Percentiles rank a stretch among this genome's conserved stretches.
Conservation (phyloP, 139 green algal genomes). For the Tetraselmis striata region DNA sequence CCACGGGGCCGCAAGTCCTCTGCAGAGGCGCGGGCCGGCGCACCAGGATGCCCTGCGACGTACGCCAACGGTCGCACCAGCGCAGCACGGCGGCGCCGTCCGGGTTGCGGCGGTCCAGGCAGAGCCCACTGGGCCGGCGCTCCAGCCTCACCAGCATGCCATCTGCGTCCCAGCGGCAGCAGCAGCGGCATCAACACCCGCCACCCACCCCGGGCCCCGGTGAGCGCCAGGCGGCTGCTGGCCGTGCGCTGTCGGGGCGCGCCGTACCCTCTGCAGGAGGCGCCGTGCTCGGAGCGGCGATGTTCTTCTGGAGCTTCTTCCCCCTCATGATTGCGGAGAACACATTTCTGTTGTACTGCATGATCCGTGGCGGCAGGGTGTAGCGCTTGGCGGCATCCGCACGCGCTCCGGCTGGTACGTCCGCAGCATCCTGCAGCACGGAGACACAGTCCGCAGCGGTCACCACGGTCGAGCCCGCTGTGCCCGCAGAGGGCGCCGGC, state of each 20-base stretch:
- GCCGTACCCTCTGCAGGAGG: neutral
- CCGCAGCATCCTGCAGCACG: no score
- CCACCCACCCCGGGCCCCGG: neutral
- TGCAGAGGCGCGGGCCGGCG: neutral
- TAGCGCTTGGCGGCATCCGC: no score
- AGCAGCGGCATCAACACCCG: neutral
- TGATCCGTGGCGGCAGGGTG: no score
- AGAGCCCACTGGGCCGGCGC: neutral
- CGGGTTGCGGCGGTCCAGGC: neutral
- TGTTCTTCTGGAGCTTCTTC: neutral
- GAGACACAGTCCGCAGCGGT: no score
- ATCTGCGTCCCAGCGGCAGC: neutral
- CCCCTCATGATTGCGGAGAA: neutral
- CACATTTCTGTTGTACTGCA: no score
- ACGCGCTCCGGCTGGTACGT: no score
- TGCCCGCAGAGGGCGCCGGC: no score
- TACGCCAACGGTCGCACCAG: neutral
- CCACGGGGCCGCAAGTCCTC: neutral
- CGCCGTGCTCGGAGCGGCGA: neutral
- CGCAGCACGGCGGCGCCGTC: neutral
- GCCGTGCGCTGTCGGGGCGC: no score
- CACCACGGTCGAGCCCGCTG: no score
- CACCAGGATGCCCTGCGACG: neutral
- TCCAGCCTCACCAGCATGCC: neutral
- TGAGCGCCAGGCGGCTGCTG: neutral